phyloP scores from a whole-genome alignment of 495 filamentous ascomycete species.

The Podospora comata region DNA sequence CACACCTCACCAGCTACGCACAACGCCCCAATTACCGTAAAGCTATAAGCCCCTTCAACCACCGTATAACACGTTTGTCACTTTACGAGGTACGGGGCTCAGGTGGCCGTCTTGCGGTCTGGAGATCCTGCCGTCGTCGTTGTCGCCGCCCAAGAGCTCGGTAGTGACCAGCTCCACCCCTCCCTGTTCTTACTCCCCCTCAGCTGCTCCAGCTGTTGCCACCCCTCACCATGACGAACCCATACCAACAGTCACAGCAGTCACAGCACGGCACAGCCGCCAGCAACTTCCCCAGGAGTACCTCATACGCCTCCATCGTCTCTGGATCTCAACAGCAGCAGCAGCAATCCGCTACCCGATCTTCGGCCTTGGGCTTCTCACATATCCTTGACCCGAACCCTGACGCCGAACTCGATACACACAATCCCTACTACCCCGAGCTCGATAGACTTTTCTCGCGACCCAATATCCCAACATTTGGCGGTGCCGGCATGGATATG shows the following conservation, averaged over 20 bases:
- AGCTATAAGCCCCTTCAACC: neutral
- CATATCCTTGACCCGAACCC: constrained; percentile 57
- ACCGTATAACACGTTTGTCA: neutral
- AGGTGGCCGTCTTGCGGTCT: neutral
- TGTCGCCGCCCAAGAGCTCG: neutral
- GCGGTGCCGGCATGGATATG: neutral
- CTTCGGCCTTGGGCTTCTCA: constrained; percentile 52
- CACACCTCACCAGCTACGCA: neutral
- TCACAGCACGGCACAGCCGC: constrained; percentile 23
- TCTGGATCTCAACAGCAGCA: constrained; percentile 49
- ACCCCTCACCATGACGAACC: constrained; percentile 37
- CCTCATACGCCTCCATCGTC: constrained; percentile 79
- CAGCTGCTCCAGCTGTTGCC: constrained; percentile 11
- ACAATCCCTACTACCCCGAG: constrained; percentile 14
- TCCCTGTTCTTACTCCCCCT: constrained; percentile 10
- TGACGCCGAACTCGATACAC: constrained; percentile 27
- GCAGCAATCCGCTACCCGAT: constrained; percentile 1
- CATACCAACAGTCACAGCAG: constrained; percentile 23
- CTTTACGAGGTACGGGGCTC: neutral
- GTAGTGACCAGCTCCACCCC: neutral
- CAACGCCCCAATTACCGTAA: neutral
- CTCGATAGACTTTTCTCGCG: constrained; percentile 23
- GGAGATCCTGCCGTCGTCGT: neutral
- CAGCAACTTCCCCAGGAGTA: constrained; percentile 36
- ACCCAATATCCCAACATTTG: neutral